phyloP scores from a whole-genome alignment of 345 rosid genomes.

The Microcos paniculata region DNA sequence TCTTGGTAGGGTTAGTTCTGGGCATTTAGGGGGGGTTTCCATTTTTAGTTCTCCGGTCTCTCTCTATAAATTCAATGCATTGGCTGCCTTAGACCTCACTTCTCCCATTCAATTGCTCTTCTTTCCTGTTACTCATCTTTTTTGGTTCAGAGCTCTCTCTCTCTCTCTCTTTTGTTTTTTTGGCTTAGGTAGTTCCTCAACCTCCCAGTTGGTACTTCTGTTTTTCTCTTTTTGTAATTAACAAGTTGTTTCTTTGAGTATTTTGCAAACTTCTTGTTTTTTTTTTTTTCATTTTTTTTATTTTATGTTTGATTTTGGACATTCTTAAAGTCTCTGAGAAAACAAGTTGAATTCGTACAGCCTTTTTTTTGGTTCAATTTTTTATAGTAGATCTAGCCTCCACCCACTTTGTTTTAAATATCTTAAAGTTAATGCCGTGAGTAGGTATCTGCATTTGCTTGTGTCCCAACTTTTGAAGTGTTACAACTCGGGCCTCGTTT shows the following conservation, averaged over 20 bases:
- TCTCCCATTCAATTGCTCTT: neutral
- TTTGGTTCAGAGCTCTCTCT: no score
- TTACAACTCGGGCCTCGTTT: neutral
- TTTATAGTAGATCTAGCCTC: neutral
- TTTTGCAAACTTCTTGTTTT: neutral
- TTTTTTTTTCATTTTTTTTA: no score
- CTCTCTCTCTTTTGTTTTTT: neutral
- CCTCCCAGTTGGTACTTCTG: neutral
- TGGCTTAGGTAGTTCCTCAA: neutral
- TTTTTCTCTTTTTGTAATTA: neutral
- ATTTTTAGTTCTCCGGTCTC: conserved; percentile 4
- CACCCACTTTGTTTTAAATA: neutral
- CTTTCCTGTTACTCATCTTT: neutral
- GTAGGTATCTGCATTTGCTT: neutral
- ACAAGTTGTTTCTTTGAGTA: neutral
- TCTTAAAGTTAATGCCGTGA: neutral
- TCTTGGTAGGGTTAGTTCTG: neutral
- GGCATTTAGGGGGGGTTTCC: neutral
- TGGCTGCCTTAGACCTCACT: conserved; percentile 3
- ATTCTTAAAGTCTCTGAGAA: neutral
- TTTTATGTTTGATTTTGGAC: neutral
- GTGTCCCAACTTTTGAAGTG: neutral
- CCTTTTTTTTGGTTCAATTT: no score
- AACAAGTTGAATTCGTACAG: neutral
- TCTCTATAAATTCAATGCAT: neutral